These are phyloP conservation scores for Trebouxia sp. DNA, from an alignment of 139 green algal genomes.

Conservation along the genomic window DNA sequence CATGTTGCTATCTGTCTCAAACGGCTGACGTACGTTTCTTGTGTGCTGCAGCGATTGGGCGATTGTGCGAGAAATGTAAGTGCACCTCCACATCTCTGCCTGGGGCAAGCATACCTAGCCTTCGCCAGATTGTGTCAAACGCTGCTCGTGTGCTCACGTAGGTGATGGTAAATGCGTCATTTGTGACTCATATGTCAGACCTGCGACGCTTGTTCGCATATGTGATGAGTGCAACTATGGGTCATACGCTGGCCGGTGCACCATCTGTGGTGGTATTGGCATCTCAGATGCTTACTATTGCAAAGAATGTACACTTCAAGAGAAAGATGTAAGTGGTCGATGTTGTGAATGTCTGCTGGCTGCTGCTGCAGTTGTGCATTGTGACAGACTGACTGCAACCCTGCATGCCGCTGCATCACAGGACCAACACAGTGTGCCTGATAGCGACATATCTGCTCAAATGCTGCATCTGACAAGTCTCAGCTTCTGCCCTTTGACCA, in stretches of 20 bases:
- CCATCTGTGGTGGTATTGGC: conserved; percentile 94
- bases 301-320: conserved; percentile 97
- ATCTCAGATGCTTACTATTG: conserved; percentile 99
- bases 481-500: neutral
- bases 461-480: neutral
- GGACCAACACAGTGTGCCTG: neutral
- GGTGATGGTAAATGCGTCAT: conserved; percentile 97
- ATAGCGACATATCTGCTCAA: neutral
- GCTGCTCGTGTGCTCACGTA: conserved; percentile 38
- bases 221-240: conserved; percentile 99
- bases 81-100: neutral
- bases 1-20: neutral
- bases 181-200: conserved; percentile 96
- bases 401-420: neutral
- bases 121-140: neutral
- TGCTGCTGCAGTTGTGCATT: neutral
- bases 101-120: neutral
- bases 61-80: conserved; percentile 93
- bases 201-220: conserved; percentile 93
- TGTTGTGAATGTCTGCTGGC: neutral
- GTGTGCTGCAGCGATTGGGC: conserved; percentile 82
- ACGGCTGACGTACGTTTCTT: neutral
- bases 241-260: conserved; percentile 91
- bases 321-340: conserved; percentile 95
- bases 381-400: neutral